phyloP scores from a whole-genome alignment of 2,329 filamentous ascomycete genomes.

The Emmonsiellopsis sp. region DNA sequence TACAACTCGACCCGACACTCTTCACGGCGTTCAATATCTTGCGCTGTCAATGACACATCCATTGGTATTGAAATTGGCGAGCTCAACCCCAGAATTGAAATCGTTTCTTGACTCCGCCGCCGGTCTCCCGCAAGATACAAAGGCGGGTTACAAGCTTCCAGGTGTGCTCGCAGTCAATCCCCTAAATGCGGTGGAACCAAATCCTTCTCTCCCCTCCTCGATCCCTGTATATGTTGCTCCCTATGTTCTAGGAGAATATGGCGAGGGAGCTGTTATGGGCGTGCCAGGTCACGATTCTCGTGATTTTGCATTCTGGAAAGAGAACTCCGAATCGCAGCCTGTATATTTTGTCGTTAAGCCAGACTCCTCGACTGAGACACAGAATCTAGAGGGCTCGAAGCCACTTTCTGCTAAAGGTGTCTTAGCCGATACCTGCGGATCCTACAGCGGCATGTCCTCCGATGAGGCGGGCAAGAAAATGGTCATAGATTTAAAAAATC shows the following conservation, averaged over 20 bases:
- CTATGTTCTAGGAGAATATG: constrained; percentile 78
- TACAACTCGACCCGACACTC: constrained; percentile 74
- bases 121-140: constrained; percentile 47
- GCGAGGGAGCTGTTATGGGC: constrained; percentile 83
- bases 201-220: constrained; percentile 25
- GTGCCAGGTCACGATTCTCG: constrained; percentile 76
- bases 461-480: constrained; percentile 53
- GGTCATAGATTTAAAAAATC: constrained; percentile 39
- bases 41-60: constrained; percentile 67
- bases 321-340: constrained; percentile 52
- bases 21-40: constrained; percentile 80
- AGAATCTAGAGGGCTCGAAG: constrained; percentile 36
- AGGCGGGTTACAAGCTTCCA: constrained; percentile 57
- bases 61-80: constrained; percentile 53
- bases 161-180: constrained; percentile 57
- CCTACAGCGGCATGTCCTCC: constrained; percentile 56
- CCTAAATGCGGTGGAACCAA: constrained; percentile 47
- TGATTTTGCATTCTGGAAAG: constrained; percentile 71
- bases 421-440: constrained; percentile 57
- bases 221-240: constrained; percentile 73
- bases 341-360: constrained; percentile 53
- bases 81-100: constrained; percentile 51
- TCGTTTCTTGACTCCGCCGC: constrained; percentile 53
- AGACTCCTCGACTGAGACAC: constrained; percentile 23
- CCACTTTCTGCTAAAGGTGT: constrained; percentile 58